Evolutionary conservation across 805 yeast genomes (phyloP), one percentile per base, ranked within the genome.

Genomic region (Myxozyma vanderwaltii): DNA sequence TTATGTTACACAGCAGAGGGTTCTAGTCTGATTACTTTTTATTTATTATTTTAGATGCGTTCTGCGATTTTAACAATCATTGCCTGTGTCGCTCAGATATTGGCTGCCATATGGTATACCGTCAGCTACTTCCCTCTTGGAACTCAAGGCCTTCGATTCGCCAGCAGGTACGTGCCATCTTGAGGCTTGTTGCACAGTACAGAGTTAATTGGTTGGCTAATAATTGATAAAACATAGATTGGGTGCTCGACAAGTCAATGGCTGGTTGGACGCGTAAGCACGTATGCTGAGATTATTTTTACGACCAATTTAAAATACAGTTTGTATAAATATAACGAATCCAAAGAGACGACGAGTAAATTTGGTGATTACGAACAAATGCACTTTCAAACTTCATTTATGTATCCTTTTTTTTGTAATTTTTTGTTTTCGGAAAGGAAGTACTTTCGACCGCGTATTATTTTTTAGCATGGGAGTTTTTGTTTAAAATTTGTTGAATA

Each of bases 61-160:
- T 84, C 88, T 55, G 85, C 96, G 0, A 69, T 94, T 5, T 75
- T 91, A 52, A 90, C 98, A 0, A 74, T 94, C 10, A 70, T 90
- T 12, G 84, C 90, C 33, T 87, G 94, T 44, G 73, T 87, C 1
- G 73, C 88, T 10, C 97, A 94, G 72, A 76, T 91, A 7, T 73
- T 94, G 56, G 92, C 97, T 1, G 91, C 94, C n/a, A 68, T 90
- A 4, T 91, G 91, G 78, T 94, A 94, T 72, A 86, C 94, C 0
- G 79, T 92, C 43, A 88, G 96, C 68, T 94, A 94, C 73, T 92
- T 94, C 80, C 99, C 99, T 13, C 88, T 91, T 76, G 99, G 99
- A 17, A 55, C 68, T 8, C 69, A 66, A 39, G 69, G 69, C 26
- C 55, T 66, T 29, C 56, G 66, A 7, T 44, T 66, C 24, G 68